Evolutionary conservation across 2,329 filamentous ascomycete genomes (phyloP).

Genomic region (Ustilaginoidea virens): DNA sequence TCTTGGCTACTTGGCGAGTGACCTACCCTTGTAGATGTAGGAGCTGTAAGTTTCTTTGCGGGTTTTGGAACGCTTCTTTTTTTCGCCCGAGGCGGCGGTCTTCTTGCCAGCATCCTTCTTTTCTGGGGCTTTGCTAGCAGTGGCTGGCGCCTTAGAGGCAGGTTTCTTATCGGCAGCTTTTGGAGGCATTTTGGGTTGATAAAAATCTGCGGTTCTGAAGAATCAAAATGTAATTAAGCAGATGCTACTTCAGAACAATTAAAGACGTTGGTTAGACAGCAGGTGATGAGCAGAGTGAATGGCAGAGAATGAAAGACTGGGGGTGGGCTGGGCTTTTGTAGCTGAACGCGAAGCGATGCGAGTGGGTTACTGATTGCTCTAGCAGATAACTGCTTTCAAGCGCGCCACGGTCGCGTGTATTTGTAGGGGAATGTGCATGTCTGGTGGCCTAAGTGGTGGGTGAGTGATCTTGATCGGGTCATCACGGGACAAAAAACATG

Average conservation of each 20-base stretch:
- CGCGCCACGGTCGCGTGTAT: slow-evolving; percentile 7
- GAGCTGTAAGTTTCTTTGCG: slow-evolving; percentile 99
- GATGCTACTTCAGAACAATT: slow-evolving; percentile 3
- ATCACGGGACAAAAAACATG: too few relatives aligned
- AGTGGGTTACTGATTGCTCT: slow-evolving; percentile 41
- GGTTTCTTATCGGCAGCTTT: slow-evolving; percentile 99
- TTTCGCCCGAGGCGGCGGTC: slow-evolving; percentile 88
- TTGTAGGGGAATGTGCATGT: too few relatives aligned
- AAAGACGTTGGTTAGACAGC: slow-evolving; percentile 17
- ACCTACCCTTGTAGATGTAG: slow-evolving; percentile 98
- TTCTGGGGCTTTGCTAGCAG: slow-evolving; percentile 57
- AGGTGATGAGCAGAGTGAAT: slow-evolving; percentile 26
- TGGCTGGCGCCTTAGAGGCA: slow-evolving; percentile 84
- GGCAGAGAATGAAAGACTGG: slow-evolving; percentile 30
- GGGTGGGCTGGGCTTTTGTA: slow-evolving; percentile 44
- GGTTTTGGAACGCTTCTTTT: slow-evolving; percentile 99
- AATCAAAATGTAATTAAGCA: slow-evolving; percentile 4
- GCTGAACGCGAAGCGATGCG: slow-evolving; percentile 35
- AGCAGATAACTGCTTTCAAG: slow-evolving; percentile 8
- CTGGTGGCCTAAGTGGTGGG: slow-evolving; percentile 3
- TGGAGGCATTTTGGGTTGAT: slow-evolving; percentile 67
- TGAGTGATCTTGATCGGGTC: slow-evolving; percentile 5
- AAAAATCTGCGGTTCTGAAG: slow-evolving; percentile 6
- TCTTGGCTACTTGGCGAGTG: background rate
- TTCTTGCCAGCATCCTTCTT: slow-evolving; percentile 99